A percentile compares a stretch with the other conserved stretches of the same genome.
Evolutionary conservation across 192 early-diverging fungal species (phyloP).

Genomic region (Piromyces sp.): DNA sequence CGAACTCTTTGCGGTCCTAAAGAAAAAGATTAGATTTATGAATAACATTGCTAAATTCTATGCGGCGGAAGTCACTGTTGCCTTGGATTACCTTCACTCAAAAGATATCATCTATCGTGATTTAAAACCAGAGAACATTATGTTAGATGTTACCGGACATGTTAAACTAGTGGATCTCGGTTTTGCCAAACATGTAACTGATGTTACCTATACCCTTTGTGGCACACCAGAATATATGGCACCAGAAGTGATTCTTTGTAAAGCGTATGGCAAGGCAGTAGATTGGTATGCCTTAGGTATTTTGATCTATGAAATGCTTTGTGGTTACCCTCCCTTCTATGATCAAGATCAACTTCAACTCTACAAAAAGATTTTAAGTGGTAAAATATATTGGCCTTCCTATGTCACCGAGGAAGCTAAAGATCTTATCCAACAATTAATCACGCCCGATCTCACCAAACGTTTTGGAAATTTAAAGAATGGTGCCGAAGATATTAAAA

Average conservation of each 20-base stretch:
- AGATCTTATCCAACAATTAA: constrained; percentile 48
- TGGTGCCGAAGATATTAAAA: constrained; percentile 47
- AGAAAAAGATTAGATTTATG: constrained; percentile 26
- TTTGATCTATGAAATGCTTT: constrained; percentile 50
- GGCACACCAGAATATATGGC: constrained; percentile 62
- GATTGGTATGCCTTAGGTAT: constrained; percentile 50
- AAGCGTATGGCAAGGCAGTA: constrained; percentile 48
- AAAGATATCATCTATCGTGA: constrained; percentile 63
- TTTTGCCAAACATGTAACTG: constrained; percentile 69
- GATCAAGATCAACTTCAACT: constrained; percentile 41
- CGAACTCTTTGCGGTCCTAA: constrained; percentile 20
- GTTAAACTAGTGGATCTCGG: constrained; percentile 77
- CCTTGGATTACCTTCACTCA: constrained; percentile 62
- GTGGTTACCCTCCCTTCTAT: constrained; percentile 53
- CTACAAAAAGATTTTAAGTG: constrained; percentile 54
- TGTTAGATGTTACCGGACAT: constrained; percentile 58
- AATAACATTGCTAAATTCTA: constrained; percentile 62
- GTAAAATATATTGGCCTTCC: constrained; percentile 49
- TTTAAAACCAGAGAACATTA: constrained; percentile 61
- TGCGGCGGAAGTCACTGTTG: constrained; percentile 51
- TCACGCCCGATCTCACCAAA: constrained; percentile 55
- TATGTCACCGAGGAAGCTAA: constrained; percentile 58
- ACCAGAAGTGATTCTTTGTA: constrained; percentile 52
- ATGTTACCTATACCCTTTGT: constrained; percentile 73
- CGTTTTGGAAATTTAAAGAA: constrained; percentile 60